Base-by-base conservation (phyloP, 2,329 filamentous ascomycete species). In the Pseudogymnoascus destructans region DNA sequence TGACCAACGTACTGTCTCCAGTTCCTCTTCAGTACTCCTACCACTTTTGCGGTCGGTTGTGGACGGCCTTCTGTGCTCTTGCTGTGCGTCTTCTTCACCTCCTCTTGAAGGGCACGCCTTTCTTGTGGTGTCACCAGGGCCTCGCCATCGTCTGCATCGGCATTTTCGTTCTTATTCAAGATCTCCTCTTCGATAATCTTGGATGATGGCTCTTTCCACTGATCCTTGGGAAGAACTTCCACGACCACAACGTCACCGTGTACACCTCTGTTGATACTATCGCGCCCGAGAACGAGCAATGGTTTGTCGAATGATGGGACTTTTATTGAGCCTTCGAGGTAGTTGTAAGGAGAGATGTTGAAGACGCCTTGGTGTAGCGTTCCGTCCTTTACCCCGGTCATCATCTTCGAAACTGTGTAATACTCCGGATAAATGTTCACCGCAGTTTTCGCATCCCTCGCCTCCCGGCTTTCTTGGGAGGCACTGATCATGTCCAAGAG, bases 1-100 rank as follows among this genome's bases (percentile, higher is more conserved):
- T 96, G 91, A 1, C 93, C 93, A 61, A 98, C 93, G 66, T 96
- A 97, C 71, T 97, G 95, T 61, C 93, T 81, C 93, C 93, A 98
- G 71, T 97, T 97, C 57, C 93, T 83, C 73, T 95, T 96, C 69
- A 95, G 82, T 21, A 97, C 79, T 54, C 93, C 93, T 5, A 97
- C 89, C 10, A 98, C 87, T 69, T 81, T 88, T 23, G 92, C 93
- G 5, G 93, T 97, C 5, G 93, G 93, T 66, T 96, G 90, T 2
- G 89, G 82, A 55, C 83, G 82, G 46, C 85, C 85, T 71, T 96
- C 90, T 0, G 80, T 79, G 58, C 76, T 82, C 67, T 86, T 85
- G 57, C 83, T 86, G 65, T 97, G 92, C 0, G 85, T 86, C 68
- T 84, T 86, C 73, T 86, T 93, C 27, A 92, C 93, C 69, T 95